phyloP scores from a whole-genome alignment of 148 eudicot species.

The Mesembryanthemum crystallinum region DNA sequence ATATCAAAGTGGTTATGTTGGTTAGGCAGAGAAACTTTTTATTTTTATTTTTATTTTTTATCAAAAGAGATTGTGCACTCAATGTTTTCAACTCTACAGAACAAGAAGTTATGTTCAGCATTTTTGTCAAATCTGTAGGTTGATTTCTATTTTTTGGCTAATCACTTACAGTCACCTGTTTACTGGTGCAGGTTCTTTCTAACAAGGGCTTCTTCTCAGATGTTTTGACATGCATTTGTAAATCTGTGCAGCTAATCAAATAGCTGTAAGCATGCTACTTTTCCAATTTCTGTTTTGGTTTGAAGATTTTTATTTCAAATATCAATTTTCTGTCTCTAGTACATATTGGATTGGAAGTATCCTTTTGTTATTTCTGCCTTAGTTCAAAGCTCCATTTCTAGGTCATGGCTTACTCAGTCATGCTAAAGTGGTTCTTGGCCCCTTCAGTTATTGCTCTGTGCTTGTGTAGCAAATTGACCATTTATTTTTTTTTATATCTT shows the following conservation, averaged over 20 bases:
- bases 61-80: not conserved
- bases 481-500: no score
- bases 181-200: not conserved
- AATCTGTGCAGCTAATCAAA: not conserved
- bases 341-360: not conserved
- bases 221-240: not conserved
- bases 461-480: not conserved
- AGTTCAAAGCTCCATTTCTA: no score
- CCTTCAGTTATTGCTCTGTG: not conserved
- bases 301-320: not conserved
- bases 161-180: not conserved
- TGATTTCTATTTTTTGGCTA: not conserved
- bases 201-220: not conserved
- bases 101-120: not conserved
- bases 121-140: not conserved
- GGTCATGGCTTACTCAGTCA: no score
- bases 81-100: not conserved
- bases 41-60: no score
- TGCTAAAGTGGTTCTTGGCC: not conserved
- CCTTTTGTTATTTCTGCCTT: no score
- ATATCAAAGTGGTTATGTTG: not conserved
- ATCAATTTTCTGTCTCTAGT: no score
- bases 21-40: no score
- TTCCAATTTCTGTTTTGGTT: not conserved
- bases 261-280: not conserved